Evolutionary conservation across 1,139 yeast genomes (phyloP).

Genomic region (Saccharomycopsis hybrid): DNA sequence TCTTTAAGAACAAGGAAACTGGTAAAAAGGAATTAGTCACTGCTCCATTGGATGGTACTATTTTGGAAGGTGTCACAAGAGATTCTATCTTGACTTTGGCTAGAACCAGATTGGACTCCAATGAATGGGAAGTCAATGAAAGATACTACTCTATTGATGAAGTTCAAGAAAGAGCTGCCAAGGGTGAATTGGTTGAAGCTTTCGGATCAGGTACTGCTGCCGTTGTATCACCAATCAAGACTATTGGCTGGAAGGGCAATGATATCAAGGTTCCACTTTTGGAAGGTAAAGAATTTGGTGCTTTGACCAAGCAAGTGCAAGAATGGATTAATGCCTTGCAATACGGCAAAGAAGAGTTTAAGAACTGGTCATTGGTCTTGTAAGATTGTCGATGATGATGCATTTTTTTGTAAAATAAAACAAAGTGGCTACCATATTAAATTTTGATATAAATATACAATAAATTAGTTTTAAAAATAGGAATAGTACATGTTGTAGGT

Average conservation of each 20-base stretch:
- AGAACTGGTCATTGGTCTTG: conserved; percentile 29
- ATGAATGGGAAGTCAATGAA: conserved; percentile 77
- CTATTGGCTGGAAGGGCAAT: conserved; percentile 72
- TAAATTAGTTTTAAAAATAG: no score
- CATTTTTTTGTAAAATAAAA: no score
- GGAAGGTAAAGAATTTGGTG: conserved; percentile 74
- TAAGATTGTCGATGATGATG: no score
- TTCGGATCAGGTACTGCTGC: conserved; percentile 99
- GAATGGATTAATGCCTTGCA: conserved; percentile 85
- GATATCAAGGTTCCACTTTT: conserved; percentile 70
- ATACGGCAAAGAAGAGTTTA: conserved; percentile 70
- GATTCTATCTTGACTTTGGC: conserved; percentile 78
- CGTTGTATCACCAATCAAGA: conserved; percentile 86
- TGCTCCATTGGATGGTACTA: conserved; percentile 95
- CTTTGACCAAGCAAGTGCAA: conserved; percentile 65
- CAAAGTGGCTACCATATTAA: no score
- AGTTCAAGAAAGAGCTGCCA: conserved; percentile 65
- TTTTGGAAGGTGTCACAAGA: conserved; percentile 94
- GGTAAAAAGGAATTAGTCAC: conserved; percentile 92
- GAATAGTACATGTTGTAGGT: no score
- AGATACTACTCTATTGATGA: conserved; percentile 78
- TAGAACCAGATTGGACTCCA: conserved; percentile 60
- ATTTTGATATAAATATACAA: no score
- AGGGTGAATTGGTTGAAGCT: conserved; percentile 86
- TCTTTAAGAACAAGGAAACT: conserved; percentile 57